phyloP scores from a whole-genome alignment of 441 rosid genomes.

The Erodium moschatum region DNA sequence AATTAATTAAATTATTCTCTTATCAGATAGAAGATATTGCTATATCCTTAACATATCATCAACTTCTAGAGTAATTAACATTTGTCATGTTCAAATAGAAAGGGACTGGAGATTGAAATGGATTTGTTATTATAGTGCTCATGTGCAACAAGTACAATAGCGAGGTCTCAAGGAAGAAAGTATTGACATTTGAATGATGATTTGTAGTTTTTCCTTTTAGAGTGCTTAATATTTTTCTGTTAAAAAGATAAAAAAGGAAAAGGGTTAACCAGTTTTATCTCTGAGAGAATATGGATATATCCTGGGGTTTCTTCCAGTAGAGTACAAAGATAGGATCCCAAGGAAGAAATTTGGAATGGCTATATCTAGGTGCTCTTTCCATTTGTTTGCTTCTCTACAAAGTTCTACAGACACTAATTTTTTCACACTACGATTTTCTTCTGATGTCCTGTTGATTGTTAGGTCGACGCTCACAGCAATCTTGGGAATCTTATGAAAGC shows the following conservation, averaged over 20 bases:
- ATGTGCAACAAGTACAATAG: not conserved
- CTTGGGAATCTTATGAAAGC: slow-evolving; percentile 94
- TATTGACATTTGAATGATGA: not conserved
- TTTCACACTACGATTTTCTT: not conserved
- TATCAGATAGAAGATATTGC: not conserved
- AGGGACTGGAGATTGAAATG: not conserved
- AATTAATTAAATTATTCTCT: not conserved
- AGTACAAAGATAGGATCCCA: not conserved
- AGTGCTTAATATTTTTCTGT: not conserved
- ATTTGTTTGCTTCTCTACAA: not conserved
- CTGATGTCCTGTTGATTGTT: slow-evolving; percentile 10
- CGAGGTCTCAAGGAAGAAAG: not conserved
- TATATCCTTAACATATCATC: not conserved
- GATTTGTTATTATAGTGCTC: not conserved
- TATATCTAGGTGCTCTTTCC: not conserved
- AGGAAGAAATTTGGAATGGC: not conserved
- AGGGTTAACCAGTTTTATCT: not conserved
- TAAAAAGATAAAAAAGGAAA: not conserved
- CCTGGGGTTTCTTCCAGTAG: not conserved
- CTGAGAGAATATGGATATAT: not conserved
- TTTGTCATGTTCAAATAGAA: not conserved
- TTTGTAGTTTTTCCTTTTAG: not conserved
- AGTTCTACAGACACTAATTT: not conserved
- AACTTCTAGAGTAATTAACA: not conserved
- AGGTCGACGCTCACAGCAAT: slow-evolving; percentile 99